Evolutionary conservation across 495 filamentous ascomycete genomes (phyloP), one percentile per base, ranked within the genome.

Genomic region (Neurospora hispaniola): DNA sequence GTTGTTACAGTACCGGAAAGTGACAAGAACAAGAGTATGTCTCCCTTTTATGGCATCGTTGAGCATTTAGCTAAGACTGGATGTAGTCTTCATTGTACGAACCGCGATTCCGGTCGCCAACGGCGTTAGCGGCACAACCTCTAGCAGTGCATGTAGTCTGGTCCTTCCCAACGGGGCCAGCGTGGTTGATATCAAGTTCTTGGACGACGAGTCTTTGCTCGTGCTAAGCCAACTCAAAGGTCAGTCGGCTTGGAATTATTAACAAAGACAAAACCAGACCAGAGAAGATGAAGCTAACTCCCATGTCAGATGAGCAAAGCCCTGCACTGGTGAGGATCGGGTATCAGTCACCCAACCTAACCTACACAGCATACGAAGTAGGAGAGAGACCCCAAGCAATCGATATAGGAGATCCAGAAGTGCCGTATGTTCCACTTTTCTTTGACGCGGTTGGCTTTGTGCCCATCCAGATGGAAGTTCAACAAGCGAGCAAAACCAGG

Each of bases 151-250:
- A 6, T 79, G 83, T 54, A 73, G 75, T 2, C 59, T 89, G 9
- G 71, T 72, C 11, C 79, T 88, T 9, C 83, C 82, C 6, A 75
- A 81, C 71, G 83, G 80, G 11, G 48, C 69, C 5, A 78, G 72
- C 8, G 78, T 88, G 11, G 71, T 84, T 31, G 86, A 89, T 74
- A 72, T 88, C 8, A 86, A 85, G 72, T 87, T 87, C 70, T 73
- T 86, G 11, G 77, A 85, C 72, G 80, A 83, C 71, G 75, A 79
- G 27, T 78, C 71, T 18, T 73, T 89, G 5, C 76, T 88, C 12
- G 74, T 86, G 2, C 74, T 89, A 7, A 86, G 84, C 78, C 69
- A 78, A 0, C 44, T 48, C 0, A 77, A 78, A 75, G 83, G 86
- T 85, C 54, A 62, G 74, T 70, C 16, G n/a, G 3, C 35, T 11